These are phyloP conservation scores for Byssoonygena ceratinophila DNA, from an alignment of 2,329 filamentous ascomycete genomes.

Conservation along the genomic window DNA sequence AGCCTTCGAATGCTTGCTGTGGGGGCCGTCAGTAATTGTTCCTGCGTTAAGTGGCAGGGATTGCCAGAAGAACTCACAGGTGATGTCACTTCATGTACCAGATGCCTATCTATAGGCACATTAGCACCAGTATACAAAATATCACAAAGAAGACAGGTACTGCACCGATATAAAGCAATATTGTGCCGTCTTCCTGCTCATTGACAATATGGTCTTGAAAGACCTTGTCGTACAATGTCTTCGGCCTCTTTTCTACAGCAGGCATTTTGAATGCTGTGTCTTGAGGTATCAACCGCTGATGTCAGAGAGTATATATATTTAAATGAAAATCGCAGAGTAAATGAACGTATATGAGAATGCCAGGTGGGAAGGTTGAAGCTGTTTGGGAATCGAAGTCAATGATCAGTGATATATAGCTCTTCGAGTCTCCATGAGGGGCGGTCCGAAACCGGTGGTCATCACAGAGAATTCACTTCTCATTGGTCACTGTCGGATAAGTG, in stretches of 20 bases:
- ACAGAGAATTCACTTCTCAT: constrained; percentile 3
- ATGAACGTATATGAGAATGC: neutral
- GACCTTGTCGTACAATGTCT: constrained; percentile 96
- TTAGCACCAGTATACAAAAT: neutral
- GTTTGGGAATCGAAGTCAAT: constrained; percentile 2
- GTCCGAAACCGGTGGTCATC: constrained; percentile 15
- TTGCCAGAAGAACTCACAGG: constrained; percentile 51
- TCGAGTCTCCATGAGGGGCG: constrained; percentile 4
- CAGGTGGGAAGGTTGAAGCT: neutral
- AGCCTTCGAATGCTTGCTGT: constrained; percentile 92
- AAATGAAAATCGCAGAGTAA: neutral
- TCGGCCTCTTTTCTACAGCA: constrained; percentile 57
- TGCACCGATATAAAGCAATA: constrained; percentile 82
- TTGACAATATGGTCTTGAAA: constrained; percentile 89
- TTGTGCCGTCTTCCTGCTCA: constrained; percentile 85
- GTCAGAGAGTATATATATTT: neutral
- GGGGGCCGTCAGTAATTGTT: constrained; percentile 4
- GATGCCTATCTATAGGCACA: constrained; percentile 61
- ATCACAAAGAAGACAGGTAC: neutral
- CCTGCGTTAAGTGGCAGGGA: neutral
- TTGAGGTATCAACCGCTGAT: neutral
- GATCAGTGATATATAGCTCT: constrained; percentile 9
- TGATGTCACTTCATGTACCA: constrained; percentile 97
- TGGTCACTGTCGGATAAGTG: constrained; percentile 10
- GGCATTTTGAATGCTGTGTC: constrained; percentile 53